A percentile compares a stretch with the other conserved stretches of the same genome.
These are phyloP conservation scores for Agaricus subrufescens DNA, from an alignment of 768 basidiomycete genomes.

Conservation along the genomic window DNA sequence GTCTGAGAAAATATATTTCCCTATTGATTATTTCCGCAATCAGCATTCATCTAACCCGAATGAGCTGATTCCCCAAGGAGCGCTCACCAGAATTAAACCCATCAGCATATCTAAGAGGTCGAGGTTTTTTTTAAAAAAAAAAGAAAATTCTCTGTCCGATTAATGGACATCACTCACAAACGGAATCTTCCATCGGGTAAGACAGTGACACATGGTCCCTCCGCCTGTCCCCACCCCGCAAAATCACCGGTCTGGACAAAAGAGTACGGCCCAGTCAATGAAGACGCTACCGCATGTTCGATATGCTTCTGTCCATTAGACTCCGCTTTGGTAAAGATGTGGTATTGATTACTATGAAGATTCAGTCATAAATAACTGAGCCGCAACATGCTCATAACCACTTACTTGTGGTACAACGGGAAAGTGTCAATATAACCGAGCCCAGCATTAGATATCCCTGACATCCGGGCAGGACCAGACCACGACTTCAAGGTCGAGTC, in stretches of 20 bases:
- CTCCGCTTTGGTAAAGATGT: slow-evolving; percentile 30
- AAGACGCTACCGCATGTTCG: slow-evolving; percentile 26
- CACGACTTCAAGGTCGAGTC: slow-evolving; percentile 25
- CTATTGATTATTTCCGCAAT: slow-evolving; percentile 7
- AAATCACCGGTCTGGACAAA: slow-evolving; percentile 30
- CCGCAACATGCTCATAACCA: background rate
- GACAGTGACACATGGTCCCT: slow-evolving; percentile 26
- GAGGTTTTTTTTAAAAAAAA: background rate
- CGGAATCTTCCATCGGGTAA: slow-evolving; percentile 27
- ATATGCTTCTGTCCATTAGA: slow-evolving; percentile 26
- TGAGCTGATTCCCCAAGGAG: background rate
- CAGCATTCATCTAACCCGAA: background rate
- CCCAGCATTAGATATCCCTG: slow-evolving; percentile 29
- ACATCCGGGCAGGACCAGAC: slow-evolving; percentile 26
- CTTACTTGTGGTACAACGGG: slow-evolving; percentile 29
- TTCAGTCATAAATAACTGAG: background rate
- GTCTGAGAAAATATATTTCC: slow-evolving; percentile 32
- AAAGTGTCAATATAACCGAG: slow-evolving; percentile 32
- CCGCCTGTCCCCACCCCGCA: slow-evolving; percentile 30
- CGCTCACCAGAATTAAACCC: slow-evolving; percentile 23
- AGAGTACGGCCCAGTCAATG: slow-evolving; percentile 28
- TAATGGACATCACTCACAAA: slow-evolving; percentile 17
- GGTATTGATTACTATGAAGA: slow-evolving; percentile 24
- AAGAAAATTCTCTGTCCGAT: background rate
- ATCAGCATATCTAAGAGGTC: slow-evolving; percentile 22